Conservation (phyloP, 306 rosid species). For the Sesbania bispinosa region DNA sequence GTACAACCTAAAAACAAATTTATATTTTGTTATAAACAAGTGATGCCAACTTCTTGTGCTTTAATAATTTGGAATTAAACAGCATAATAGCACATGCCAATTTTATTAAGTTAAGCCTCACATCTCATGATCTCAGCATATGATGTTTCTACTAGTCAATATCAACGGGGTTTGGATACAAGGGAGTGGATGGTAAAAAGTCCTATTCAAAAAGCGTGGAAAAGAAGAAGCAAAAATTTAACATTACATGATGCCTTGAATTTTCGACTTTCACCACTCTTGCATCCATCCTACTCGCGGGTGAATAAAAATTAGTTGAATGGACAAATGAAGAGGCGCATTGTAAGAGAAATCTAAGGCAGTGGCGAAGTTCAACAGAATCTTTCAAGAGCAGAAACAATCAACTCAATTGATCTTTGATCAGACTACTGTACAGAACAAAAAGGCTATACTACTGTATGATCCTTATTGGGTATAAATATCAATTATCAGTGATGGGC, state of each 20-base stretch:
- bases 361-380: conserved; percentile 23
- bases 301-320: conserved; percentile 25
- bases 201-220: neutral
- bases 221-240: conserved; percentile 12
- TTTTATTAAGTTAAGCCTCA: too few relatives aligned
- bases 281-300: conserved; percentile 31
- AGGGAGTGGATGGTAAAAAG: neutral
- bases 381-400: conserved; percentile 24
- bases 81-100: neutral
- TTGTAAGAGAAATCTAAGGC: conserved; percentile 9
- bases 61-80: too few relatives aligned
- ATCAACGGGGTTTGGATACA: conserved; percentile 15
- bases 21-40: too few relatives aligned
- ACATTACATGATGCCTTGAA: conserved; percentile 13
- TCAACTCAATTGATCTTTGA: conserved; percentile 27
- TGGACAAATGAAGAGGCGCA: conserved; percentile 4
- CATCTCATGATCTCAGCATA: too few relatives aligned
- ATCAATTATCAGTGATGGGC: conserved; percentile 53
- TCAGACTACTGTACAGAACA: conserved; percentile 46
- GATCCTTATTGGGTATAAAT: conserved; percentile 13
- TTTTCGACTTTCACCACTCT: conserved; percentile 18
- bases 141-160: neutral
- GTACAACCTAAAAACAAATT: too few relatives aligned
- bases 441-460: conserved; percentile 21
- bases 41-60: too few relatives aligned